Conservation (phyloP, 352 stramenopile genomes). For the Globisporangium parvum region DNA sequence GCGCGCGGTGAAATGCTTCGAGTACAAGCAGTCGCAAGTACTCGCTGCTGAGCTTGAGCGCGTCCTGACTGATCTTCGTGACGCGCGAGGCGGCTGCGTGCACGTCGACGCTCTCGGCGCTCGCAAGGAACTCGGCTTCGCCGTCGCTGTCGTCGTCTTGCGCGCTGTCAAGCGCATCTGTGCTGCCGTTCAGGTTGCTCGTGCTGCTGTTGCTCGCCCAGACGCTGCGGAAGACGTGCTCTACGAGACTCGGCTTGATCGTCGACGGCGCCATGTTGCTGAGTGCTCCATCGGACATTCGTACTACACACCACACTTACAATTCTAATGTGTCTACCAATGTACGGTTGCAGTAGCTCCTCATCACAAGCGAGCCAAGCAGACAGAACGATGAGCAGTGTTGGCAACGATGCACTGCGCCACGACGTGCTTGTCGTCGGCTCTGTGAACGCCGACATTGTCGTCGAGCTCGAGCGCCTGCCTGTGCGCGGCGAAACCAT, state of each 20-base stretch:
- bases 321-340: not conserved
- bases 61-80: constrained; percentile 69
- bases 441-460: constrained; percentile 80
- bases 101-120: constrained; percentile 13
- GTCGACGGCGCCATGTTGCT: constrained; percentile 17
- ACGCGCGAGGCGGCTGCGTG: constrained; percentile 25
- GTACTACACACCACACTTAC: too few relatives aligned
- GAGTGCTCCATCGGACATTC: too few relatives aligned
- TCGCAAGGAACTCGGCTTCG: constrained; percentile 29
- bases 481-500: constrained; percentile 67
- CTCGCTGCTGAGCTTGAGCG: constrained; percentile 70
- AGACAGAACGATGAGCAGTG: constrained; percentile 6
- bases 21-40: constrained; percentile 73
- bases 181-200: not conserved
- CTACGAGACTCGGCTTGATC: constrained; percentile 56
- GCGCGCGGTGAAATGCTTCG: constrained; percentile 65
- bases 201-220: constrained; percentile 30
- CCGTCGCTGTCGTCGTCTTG: constrained; percentile 36
- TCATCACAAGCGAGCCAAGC: not conserved
- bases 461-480: constrained; percentile 65
- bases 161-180: constrained; percentile 15
- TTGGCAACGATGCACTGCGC: constrained; percentile 18
- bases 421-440: constrained; percentile 64
- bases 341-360: not conserved
- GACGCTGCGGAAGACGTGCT: constrained; percentile 65